These are phyloP conservation scores for Quillaja saponaria DNA, from an alignment of 306 rosid species.

Conservation along the genomic window DNA sequence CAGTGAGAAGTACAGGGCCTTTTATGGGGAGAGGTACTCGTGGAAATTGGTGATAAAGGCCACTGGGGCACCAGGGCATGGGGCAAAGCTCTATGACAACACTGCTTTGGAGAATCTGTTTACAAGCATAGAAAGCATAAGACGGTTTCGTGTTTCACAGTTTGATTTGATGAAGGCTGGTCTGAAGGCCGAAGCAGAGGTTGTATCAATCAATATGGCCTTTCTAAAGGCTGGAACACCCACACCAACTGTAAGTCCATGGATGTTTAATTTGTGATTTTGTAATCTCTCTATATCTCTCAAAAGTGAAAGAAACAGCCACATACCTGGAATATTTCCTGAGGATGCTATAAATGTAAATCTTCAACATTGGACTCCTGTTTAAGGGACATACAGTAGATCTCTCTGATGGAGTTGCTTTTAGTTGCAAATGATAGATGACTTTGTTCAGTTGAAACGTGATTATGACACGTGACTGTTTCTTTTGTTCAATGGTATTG, in stretches of 20 bases:
- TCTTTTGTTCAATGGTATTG: too few species aligned
- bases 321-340: too few species aligned
- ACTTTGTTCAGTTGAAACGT: too few species aligned
- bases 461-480: too few species aligned
- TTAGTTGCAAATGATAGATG: too few species aligned
- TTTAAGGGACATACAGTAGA: too few species aligned
- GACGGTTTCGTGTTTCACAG: slow-evolving; percentile 79
- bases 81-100: slow-evolving; percentile 90
- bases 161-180: slow-evolving; percentile 83
- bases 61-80: slow-evolving; percentile 88
- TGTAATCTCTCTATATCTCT: not conserved
- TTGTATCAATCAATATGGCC: slow-evolving; percentile 75
- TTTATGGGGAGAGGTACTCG: slow-evolving; percentile 76
- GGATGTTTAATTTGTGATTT: slow-evolving; percentile 4
- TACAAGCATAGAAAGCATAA: slow-evolving; percentile 77
- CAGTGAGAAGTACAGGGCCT: slow-evolving; percentile 57
- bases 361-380: too few species aligned
- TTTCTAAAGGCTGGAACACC: slow-evolving; percentile 90
- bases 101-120: slow-evolving; percentile 88
- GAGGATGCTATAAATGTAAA: not conserved
- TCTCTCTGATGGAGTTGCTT: too few species aligned
- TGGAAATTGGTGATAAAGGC: slow-evolving; percentile 91
- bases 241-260: slow-evolving; percentile 69
- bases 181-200: slow-evolving; percentile 79
- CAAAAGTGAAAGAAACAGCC: too few species aligned